Evolutionary conservation across 225 moss, liverwort and hornwort species (phyloP).

Genomic region (Asterella californica): DNA sequence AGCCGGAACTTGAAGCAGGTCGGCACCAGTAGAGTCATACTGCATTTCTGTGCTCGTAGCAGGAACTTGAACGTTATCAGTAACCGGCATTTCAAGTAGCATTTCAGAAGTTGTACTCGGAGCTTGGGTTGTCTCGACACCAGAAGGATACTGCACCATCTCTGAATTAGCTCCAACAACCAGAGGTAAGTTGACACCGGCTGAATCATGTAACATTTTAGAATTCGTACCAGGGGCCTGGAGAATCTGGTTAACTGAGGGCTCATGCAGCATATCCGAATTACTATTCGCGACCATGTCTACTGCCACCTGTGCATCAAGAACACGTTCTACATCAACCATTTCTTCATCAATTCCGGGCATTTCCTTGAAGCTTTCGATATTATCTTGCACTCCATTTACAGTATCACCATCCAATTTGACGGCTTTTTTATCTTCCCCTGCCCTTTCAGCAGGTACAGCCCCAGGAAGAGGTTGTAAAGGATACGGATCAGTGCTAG

Average conservation of each 20-base stretch:
- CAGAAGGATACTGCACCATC: constrained; percentile 2
- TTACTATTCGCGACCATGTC: not conserved
- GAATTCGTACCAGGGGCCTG: not conserved
- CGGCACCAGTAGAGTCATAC: not conserved
- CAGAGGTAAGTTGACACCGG: not conserved
- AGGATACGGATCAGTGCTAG: constrained; percentile 62
- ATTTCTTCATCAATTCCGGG: constrained; percentile 49
- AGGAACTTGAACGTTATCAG: not conserved
- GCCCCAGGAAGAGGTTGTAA: constrained; percentile 31
- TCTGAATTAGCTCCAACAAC: not conserved
- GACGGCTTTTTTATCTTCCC: constrained; percentile 26
- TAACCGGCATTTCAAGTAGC: not conserved
- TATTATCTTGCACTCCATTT: constrained; percentile 35
- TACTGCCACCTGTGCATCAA: constrained; percentile 11
- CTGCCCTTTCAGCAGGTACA: constrained; percentile 18
- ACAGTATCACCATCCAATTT: constrained; percentile 23
- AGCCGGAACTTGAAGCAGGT: not conserved
- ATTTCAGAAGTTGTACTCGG: constrained; percentile 9
- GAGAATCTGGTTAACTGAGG: not conserved
- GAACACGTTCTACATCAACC: constrained; percentile 43
- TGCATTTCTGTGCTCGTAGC: constrained; percentile 1
- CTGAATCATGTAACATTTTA: constrained; percentile 2
- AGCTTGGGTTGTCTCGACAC: not conserved
- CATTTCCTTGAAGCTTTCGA: constrained; percentile 27
- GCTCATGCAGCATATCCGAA: constrained; percentile 16